phyloP scores from a whole-genome alignment of 345 rosid species.

The Anacardium occidentale region DNA sequence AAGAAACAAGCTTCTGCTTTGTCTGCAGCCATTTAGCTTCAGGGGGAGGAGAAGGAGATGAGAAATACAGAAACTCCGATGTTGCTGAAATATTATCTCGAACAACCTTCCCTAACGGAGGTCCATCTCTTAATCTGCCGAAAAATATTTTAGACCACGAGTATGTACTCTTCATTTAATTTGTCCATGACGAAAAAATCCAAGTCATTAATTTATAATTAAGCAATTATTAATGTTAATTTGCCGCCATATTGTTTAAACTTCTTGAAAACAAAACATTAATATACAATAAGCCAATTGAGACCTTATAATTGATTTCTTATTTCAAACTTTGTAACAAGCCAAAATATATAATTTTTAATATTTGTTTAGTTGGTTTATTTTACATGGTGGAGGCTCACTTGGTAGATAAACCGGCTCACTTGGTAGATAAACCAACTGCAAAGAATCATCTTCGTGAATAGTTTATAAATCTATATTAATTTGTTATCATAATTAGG shows the following conservation, averaged over 20 bases:
- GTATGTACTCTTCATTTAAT: slow-evolving; percentile 41
- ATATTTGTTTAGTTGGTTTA: background rate
- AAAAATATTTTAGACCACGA: slow-evolving; percentile 68
- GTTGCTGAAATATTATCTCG: slow-evolving; percentile 58
- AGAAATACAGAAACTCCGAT: slow-evolving; percentile 58
- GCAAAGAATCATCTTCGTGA: slow-evolving; percentile 8
- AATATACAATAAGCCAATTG: background rate
- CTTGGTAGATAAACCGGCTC: slow-evolving; percentile 22
- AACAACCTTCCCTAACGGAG: slow-evolving; percentile 54
- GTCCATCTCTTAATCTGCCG: slow-evolving; percentile 51
- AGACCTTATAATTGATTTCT: background rate
- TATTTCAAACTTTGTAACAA: slow-evolving; percentile 27
- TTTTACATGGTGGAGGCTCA: slow-evolving; percentile 5
- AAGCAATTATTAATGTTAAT: background rate
- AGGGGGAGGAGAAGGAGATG: slow-evolving; percentile 78
- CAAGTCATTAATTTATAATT: slow-evolving; percentile 11
- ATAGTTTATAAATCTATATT: background rate
- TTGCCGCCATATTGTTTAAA: too few species aligned
- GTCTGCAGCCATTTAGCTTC: slow-evolving; percentile 81
- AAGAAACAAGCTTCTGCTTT: slow-evolving; percentile 81
- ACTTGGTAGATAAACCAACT: slow-evolving; percentile 18
- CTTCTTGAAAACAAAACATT: slow-evolving; percentile 20
- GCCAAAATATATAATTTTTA: slow-evolving; percentile 9
- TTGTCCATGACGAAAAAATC: slow-evolving; percentile 17
- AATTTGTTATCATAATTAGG: slow-evolving; percentile 1